Base-by-base conservation (phyloP, 2,329 filamentous ascomycete species). In the Keithomyces neogunnii region DNA sequence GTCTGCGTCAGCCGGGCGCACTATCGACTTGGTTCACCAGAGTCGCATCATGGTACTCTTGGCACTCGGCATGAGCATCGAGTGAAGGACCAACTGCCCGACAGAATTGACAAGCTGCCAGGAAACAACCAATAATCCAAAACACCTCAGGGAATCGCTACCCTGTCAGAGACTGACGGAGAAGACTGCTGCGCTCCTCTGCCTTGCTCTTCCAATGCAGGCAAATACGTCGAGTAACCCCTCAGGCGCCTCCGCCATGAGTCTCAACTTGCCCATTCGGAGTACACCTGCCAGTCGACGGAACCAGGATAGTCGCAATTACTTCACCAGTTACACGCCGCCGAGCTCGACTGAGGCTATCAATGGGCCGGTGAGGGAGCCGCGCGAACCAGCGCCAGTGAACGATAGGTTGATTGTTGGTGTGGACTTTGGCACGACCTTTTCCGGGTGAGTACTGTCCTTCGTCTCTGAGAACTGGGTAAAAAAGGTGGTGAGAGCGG, bases 371-470 rank as follows among this genome's bases (percentile, higher is more conserved):
- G 72, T 81, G 31, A 73, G 80, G 53, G 80, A 82, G 57, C 69
- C 72, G 30, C 68, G 74, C 59, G 78, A 81, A 58, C 70, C 75
- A 51, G 67, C 73, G 32, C 71, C 76, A 9, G 63, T 75, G 45
- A 76, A 70, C 56, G 85, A 89, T 62, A 76, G 84, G 50, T 69
- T 89, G 57, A 86, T 90, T 59, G 85, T 91, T 35, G 88, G 86
- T 6, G 81, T 91, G 6, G 88, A 91, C 65, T 91, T 91, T 70
- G 88, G 88, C 11, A 91, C 88, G n/a, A 91, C 87, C 2, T 91
- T 88, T 63, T 88, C 84, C 43, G 86, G 86, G 81, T 85, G 69
- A 71, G 80, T 74, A 50, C 40, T 44, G 28, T 36, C 7, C 19
- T 38, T 35, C 51, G 40, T 39, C 31, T 32, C 47, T 39, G 38